Conservation (phyloP, 2,329 filamentous ascomycete species). For the Exophiala oligosperma region DNA sequence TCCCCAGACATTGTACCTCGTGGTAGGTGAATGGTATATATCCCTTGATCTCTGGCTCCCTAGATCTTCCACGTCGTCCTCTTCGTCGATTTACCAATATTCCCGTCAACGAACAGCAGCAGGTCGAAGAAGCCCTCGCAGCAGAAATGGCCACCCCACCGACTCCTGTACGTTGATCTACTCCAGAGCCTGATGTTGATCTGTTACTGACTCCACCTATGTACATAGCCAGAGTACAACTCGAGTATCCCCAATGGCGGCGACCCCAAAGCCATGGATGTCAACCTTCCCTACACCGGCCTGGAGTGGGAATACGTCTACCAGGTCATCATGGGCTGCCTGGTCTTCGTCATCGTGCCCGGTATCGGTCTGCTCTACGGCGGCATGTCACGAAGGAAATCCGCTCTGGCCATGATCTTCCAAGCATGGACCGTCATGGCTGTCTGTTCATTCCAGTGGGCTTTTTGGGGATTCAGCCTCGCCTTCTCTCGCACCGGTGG, state of each 20-base stretch:
- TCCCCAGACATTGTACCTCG: not conserved
- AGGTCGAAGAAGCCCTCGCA: not conserved
- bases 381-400: constrained; percentile 63
- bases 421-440: constrained; percentile 61
- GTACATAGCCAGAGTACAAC: constrained; percentile 32
- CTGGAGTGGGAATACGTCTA: constrained; percentile 64
- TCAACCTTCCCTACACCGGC: constrained; percentile 60
- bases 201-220: not conserved
- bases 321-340: constrained; percentile 57
- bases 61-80: not conserved
- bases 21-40: not conserved
- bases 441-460: constrained; percentile 52
- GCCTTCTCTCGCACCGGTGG: constrained; percentile 61
- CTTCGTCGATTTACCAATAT: not conserved
- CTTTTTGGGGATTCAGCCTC: constrained; percentile 66
- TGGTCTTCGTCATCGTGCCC: constrained; percentile 68
- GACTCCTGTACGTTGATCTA: constrained; percentile 8
- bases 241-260: constrained; percentile 52
- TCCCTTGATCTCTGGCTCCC: not conserved
- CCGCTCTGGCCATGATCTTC: constrained; percentile 62
- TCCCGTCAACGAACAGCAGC: not conserved
- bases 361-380: constrained; percentile 66
- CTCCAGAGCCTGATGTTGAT: not conserved
- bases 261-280: constrained; percentile 53
- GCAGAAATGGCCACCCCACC: constrained; percentile 16